These are phyloP conservation scores for Aphanomyces euteiches DNA, from an alignment of 352 stramenopile genomes.

Conservation along the genomic window DNA sequence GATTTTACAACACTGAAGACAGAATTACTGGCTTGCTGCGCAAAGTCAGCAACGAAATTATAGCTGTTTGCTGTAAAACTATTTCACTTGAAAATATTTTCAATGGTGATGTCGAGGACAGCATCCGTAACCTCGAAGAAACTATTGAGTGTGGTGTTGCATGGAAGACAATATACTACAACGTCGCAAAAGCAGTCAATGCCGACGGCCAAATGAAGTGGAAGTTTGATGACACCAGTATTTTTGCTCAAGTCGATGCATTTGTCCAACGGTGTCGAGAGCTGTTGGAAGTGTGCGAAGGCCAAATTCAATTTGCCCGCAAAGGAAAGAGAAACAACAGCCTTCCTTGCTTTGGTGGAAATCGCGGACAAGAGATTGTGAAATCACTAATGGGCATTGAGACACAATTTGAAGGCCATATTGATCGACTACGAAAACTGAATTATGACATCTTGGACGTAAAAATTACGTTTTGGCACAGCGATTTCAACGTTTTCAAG, in stretches of 20 bases:
- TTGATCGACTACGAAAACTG: slow-evolving; percentile 83
- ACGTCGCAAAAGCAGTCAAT: slow-evolving; percentile 60
- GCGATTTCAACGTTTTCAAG: slow-evolving; percentile 95
- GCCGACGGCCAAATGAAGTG: slow-evolving; percentile 59
- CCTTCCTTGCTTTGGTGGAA: slow-evolving; percentile 89
- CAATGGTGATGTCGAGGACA: slow-evolving; percentile 88
- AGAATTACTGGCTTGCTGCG: slow-evolving; percentile 88
- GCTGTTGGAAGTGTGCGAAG: slow-evolving; percentile 92
- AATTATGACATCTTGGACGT: slow-evolving; percentile 95
- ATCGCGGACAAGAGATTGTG: slow-evolving; percentile 88
- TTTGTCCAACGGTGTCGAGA: slow-evolving; percentile 95
- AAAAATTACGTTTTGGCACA: slow-evolving; percentile 93
- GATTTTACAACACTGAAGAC: slow-evolving; percentile 94
- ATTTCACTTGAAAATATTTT: slow-evolving; percentile 90
- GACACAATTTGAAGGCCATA: slow-evolving; percentile 87
- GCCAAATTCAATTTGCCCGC: slow-evolving; percentile 93
- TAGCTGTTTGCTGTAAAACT: slow-evolving; percentile 83
- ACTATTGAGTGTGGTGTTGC: slow-evolving; percentile 89
- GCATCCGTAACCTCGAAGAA: slow-evolving; percentile 86
- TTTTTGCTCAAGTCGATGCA: slow-evolving; percentile 95
- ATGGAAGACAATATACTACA: slow-evolving; percentile 90
- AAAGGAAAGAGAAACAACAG: slow-evolving; percentile 66
- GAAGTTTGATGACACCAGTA: slow-evolving; percentile 92
- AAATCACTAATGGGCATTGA: slow-evolving; percentile 92
- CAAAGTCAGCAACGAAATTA: slow-evolving; percentile 95